Base-by-base conservation (phyloP, 2,329 filamentous ascomycete species). In the Biscogniauxia marginata region DNA sequence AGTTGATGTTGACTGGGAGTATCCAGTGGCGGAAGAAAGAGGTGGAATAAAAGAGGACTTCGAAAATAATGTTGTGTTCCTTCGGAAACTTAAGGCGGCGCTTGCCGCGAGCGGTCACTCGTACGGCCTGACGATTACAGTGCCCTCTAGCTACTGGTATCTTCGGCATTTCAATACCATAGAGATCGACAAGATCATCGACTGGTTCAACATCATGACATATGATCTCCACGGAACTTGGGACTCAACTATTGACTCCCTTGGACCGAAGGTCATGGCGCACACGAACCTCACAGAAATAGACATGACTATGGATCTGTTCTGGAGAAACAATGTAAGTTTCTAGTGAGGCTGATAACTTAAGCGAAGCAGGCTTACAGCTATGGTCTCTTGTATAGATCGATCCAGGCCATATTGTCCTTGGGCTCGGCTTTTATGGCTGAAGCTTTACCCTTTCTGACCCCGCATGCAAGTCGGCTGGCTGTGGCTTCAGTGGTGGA, bases 211-310 rank as follows among this genome's bases (percentile, higher is more conserved):
- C 46, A 25, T 77, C 4, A 70, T 76, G 63, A 65, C 68, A 0
- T 77, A 76, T n/a, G 57, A 77, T 56, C 54, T 77, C 0, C 74
- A 77, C 53, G 75, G 74, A 2, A 54, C 58, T 4, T 75, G 73
- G 72, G 73, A 75, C 55, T 39, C 44, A 4, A 13, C 49, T 1
- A 57, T 63, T 44, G 45, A 57, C 57, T 68, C 18, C 7, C 66
- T 63, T 22, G 74, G 73, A 1, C 21, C 62, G 1, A 57, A 63
- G 9, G 63, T 76, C 8, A 59, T 67, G 9, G 61, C 65, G 1
- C 77, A 78, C 52, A 75, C 76, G 0, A 76, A 79, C 53, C 50
- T 77, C 3, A 75, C 74, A 3, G 75, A 78, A 54, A 77, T 77
- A 18, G 63, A 74, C 4, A 22, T 55, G 0, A 66, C 65, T 0